Conservation (phyloP, 78 protist species). For the Reticulomyxa filosa region DNA sequence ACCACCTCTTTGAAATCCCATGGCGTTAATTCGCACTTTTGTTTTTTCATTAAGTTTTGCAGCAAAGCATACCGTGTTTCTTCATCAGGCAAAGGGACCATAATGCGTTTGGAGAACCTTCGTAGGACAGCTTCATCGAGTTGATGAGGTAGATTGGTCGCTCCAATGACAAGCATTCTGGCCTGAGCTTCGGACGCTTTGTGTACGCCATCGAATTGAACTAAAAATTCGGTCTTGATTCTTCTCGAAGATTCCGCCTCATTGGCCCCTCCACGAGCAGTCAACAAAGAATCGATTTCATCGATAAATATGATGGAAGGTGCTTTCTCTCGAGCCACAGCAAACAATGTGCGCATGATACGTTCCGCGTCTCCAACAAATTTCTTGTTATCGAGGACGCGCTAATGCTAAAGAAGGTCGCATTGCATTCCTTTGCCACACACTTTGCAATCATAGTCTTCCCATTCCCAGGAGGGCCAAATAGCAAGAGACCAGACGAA, state of each 20-base stretch:
- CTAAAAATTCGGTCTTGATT: conserved; percentile 39
- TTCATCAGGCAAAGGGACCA: conserved; percentile 21
- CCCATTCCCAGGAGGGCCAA: too few species aligned
- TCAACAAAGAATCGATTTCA: conserved; percentile 51
- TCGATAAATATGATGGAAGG: conserved; percentile 45
- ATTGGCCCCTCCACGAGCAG: background rate
- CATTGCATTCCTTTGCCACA: conserved; percentile 15
- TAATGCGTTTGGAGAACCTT: conserved; percentile 11
- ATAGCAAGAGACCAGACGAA: too few species aligned
- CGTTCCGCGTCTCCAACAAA: conserved; percentile 8
- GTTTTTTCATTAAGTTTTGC: too few species aligned
- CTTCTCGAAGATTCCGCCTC: conserved; percentile 15
- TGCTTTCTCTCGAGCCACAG: conserved; percentile 16
- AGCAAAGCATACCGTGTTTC: background rate
- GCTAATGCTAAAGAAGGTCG: conserved; percentile 28
- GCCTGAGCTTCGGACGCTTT: conserved; percentile 6
- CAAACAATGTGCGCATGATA: conserved; percentile 33
- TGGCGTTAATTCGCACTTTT: too few species aligned
- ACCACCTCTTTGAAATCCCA: too few species aligned
- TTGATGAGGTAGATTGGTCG: conserved; percentile 33
- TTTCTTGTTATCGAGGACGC: conserved; percentile 28
- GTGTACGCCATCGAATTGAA: conserved; percentile 36
- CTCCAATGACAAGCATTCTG: conserved; percentile 22
- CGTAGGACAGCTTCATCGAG: conserved; percentile 25
- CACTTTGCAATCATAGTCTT: too few species aligned